Base-by-base conservation (phyloP, 495 filamentous ascomycete genomes). In the Xylaria grammica region DNA sequence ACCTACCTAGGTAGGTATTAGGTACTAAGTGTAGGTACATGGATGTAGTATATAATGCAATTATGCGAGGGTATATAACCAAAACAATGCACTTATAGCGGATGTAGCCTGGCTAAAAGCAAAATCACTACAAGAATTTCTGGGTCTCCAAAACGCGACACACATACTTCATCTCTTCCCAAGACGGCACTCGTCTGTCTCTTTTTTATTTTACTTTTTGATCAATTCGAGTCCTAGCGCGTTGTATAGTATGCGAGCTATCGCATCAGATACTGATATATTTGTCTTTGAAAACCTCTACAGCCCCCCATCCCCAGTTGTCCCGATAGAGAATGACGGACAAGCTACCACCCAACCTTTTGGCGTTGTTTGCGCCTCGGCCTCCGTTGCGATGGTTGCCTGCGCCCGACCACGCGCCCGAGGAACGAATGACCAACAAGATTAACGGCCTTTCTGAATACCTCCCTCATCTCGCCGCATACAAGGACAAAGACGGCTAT, bases 351-450 rank as follows among this genome's bases (percentile, higher is more conserved):
- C 91, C 91, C 52, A 94, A 94, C 66, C 87, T 99, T 34, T 86
- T 97, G 70, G 90, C 90, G 68, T 92, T 99, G 62, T 99, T 99
- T 79, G 90, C 93, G 71, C 91, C 95, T 64, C 91, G 95, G 32
- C 95, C 96, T 52, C 89, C 94, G 55, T 82, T 99, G 66, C 91
- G 93, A 76, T 99, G 91, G 83, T 86, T 97, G 50, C 89, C 91
- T 49, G 92, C 93, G 7, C 81, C 79, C 69, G 94, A 97, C 75
- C 85, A 91, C 71, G 84, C 94, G 29, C 91, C 94, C 36, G 92
- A 96, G 74, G 86, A 93, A 67, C 88, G 90, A 67, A 85, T 84
- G 72, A 93, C 90, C 0, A 86, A 87, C 57, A 80, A 84, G 60
- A 88, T 98, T 62, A 75, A 75, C 15, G 92, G 91, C 32, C 73